Evolutionary conservation across 768 basidiomycete genomes (phyloP).

Genomic region (Phanerochaete carnosa): DNA sequence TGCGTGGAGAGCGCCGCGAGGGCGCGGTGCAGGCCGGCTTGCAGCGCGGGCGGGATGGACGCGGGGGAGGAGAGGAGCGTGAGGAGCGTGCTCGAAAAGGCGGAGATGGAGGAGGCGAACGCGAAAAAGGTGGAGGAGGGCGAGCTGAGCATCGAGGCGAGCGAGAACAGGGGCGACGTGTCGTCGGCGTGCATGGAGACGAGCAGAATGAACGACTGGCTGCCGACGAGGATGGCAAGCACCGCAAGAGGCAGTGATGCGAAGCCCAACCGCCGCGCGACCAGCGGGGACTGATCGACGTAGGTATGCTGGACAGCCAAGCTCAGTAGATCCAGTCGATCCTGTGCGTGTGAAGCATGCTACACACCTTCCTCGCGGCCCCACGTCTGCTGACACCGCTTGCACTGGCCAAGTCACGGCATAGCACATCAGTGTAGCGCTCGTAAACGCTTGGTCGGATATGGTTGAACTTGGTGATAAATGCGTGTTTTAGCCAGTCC

Average conservation of each 20-base stretch:
- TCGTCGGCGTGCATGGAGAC: constrained; percentile 38
- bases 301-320: constrained; percentile 62
- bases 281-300: constrained; percentile 93
- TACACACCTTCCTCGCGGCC: constrained; percentile 60
- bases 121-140: not conserved
- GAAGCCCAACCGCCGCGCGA: constrained; percentile 91
- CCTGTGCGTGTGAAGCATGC: not conserved
- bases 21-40: not conserved
- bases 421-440: constrained; percentile 92
- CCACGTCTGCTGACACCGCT: constrained; percentile 66
- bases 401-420: constrained; percentile 84
- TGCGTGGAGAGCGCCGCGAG: constrained; percentile 30
- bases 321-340: not conserved
- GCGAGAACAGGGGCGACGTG: constrained; percentile 43
- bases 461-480: constrained; percentile 99
- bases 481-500: constrained; percentile 99
- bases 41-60: not conserved
- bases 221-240: constrained; percentile 71
- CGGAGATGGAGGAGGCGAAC: not conserved
- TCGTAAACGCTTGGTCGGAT: constrained; percentile 95
- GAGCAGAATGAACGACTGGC: constrained; percentile 64
- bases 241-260: constrained; percentile 90
- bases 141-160: constrained; percentile 29
- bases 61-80: not conserved
- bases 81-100: not conserved